Conservation (phyloP, 192 early-diverging fungal species). For the Cladochytrium replicatum region DNA sequence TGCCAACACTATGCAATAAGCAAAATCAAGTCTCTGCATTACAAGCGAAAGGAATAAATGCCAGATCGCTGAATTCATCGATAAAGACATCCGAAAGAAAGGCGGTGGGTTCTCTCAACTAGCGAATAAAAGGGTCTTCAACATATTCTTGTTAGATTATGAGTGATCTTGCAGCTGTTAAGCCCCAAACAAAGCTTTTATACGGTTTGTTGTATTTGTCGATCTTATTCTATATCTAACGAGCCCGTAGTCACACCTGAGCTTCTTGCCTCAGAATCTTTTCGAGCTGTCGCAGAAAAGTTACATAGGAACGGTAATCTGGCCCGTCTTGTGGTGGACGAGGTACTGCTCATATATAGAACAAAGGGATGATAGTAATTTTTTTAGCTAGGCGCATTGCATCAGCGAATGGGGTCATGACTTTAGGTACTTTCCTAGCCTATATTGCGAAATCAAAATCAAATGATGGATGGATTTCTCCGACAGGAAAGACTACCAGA, state of each 20-base stretch:
- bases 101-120: too few species aligned
- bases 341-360: too few species aligned
- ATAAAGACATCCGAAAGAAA: too few species aligned
- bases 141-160: constrained; percentile 27
- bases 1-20: too few species aligned
- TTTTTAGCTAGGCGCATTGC: constrained; percentile 28
- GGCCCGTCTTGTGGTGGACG: constrained; percentile 37
- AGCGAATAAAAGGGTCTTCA: constrained; percentile 52
- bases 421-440: constrained; percentile 13
- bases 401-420: constrained; percentile 48
- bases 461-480: not conserved
- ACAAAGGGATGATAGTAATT: not conserved
- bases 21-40: too few species aligned
- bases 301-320: constrained; percentile 21
- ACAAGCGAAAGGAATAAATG: too few species aligned
- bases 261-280: constrained; percentile 29
- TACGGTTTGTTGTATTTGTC: constrained; percentile 13
- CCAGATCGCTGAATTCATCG: too few species aligned
- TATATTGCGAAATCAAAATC: not conserved
- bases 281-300: constrained; percentile 17
- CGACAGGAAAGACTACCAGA: constrained; percentile 26
- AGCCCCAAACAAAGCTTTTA: constrained; percentile 27
- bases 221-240: not conserved
- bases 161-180: constrained; percentile 11
- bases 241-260: constrained; percentile 32